phyloP scores from a whole-genome alignment of 352 stramenopile species.

The Pythium dissotocum region DNA sequence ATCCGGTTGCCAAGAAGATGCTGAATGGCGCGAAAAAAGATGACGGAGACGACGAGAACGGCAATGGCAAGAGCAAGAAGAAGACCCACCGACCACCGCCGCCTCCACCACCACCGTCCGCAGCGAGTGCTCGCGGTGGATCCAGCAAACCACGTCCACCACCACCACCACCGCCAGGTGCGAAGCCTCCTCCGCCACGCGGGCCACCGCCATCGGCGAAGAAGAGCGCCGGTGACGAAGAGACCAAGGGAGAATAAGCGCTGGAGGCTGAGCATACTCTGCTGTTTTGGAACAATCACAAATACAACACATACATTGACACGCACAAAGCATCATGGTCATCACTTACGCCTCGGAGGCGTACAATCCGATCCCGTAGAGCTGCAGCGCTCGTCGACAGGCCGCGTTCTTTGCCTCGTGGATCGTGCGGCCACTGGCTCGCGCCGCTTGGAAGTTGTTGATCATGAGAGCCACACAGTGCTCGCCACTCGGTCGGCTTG shows the following conservation, averaged over 20 bases:
- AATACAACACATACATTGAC: slow-evolving; percentile 5
- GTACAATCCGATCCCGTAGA: slow-evolving; percentile 59
- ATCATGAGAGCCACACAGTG: slow-evolving; percentile 74
- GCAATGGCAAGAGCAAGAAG: slow-evolving; percentile 29
- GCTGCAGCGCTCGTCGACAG: slow-evolving; percentile 57
- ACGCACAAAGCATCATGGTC: neutral
- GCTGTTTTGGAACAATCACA: slow-evolving; percentile 16
- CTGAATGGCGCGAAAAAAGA: slow-evolving; percentile 30
- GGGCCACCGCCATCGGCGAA: slow-evolving; percentile 45
- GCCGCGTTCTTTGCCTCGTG: slow-evolving; percentile 68
- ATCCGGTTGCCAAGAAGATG: slow-evolving; percentile 93
- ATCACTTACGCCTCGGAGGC: neutral
- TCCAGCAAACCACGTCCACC: slow-evolving; percentile 57
- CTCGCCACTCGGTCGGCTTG: slow-evolving; percentile 24
- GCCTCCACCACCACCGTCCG: slow-evolving; percentile 32
- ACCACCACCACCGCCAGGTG: slow-evolving; percentile 51
- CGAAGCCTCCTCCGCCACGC: slow-evolving; percentile 63
- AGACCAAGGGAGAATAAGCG: slow-evolving; percentile 26
- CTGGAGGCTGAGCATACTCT: neutral
- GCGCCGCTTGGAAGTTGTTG: slow-evolving; percentile 60
- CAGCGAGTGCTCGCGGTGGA: slow-evolving; percentile 5
- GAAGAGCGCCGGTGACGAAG: slow-evolving; percentile 28
- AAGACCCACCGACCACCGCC: slow-evolving; percentile 29
- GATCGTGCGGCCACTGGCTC: slow-evolving; percentile 67
- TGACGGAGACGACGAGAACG: slow-evolving; percentile 32